Conservation (phyloP, 108 stramenopile species). For the Schizochytrium sp. region DNA sequence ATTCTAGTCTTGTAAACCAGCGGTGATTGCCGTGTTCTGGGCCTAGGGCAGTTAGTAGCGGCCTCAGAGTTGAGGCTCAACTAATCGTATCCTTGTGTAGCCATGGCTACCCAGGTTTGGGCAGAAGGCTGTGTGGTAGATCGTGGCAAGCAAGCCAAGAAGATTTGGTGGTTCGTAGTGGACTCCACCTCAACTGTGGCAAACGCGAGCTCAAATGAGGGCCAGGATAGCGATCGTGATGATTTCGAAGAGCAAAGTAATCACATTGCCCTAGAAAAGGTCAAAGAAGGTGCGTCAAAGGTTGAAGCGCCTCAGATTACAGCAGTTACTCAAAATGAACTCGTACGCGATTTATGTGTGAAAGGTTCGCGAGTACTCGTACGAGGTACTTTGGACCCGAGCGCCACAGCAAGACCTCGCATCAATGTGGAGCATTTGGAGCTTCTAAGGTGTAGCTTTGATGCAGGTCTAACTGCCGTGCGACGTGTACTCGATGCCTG, state of each 20-base stretch:
- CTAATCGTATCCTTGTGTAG: too few species aligned
- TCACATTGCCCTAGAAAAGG: not conserved
- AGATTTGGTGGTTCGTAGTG: slow-evolving; percentile 21
- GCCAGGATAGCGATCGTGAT: not conserved
- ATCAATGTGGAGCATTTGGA: not conserved
- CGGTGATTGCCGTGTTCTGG: too few species aligned
- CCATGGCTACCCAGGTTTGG: not conserved
- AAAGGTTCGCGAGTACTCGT: slow-evolving; percentile 14
- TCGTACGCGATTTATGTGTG: not conserved
- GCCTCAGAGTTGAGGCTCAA: too few species aligned
- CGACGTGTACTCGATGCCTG: not conserved
- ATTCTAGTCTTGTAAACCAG: too few species aligned
- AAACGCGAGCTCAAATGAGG: not conserved
- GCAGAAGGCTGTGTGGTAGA: not conserved
- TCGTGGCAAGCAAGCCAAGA: not conserved
- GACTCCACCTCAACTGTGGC: not conserved
- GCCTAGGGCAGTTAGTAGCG: too few species aligned
- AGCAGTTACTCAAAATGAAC: not conserved
- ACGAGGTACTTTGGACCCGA: not conserved
- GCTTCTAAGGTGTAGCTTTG: not conserved
- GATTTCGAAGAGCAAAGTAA: not conserved
- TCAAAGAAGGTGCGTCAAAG: not conserved
- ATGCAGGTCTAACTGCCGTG: not conserved
- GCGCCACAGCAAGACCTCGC: not conserved
- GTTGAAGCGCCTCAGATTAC: not conserved